A percentile compares a stretch with the other conserved stretches of the same genome.
Conservation (phyloP, 1,139 yeast species). For the Saccharomyces uvarum region DNA sequence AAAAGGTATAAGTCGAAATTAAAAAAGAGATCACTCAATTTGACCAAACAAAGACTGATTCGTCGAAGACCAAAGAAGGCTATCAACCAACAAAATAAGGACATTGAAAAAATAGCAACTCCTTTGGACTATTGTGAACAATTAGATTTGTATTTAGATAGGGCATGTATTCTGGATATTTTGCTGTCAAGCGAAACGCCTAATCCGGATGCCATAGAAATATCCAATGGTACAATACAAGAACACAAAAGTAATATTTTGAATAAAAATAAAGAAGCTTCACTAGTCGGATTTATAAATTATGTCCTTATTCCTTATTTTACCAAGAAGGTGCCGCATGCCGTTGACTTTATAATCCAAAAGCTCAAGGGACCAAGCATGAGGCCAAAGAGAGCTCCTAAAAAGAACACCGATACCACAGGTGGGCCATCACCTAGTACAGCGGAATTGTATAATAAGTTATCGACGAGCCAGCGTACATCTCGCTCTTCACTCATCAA, state of each 20-base stretch:
- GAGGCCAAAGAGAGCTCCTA: constrained; percentile 17
- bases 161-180: constrained; percentile 50
- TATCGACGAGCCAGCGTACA: background rate
- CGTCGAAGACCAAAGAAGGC: constrained; percentile 5
- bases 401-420: constrained; percentile 4
- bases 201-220: background rate
- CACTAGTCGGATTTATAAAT: constrained; percentile 45
- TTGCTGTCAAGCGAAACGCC: constrained; percentile 29
- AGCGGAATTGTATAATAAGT: background rate
- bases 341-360: constrained; percentile 42
- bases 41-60: constrained; percentile 29
- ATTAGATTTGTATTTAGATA: constrained; percentile 44
- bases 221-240: constrained; percentile 8
- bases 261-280: constrained; percentile 26
- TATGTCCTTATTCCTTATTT: constrained; percentile 50
- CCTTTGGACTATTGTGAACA: constrained; percentile 26
- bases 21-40: constrained; percentile 35
- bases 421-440: constrained; percentile 1
- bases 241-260: constrained; percentile 22
- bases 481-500: background rate
- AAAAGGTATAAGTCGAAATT: constrained; percentile 19
- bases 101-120: background rate
- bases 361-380: constrained; percentile 45
- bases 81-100: constrained; percentile 3
- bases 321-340: constrained; percentile 41